Percentiles rank a stretch among this genome's conserved stretches.
These are phyloP conservation scores for Pedinophyceae sp. DNA, from an alignment of 139 green algal species.

Conservation along the genomic window DNA sequence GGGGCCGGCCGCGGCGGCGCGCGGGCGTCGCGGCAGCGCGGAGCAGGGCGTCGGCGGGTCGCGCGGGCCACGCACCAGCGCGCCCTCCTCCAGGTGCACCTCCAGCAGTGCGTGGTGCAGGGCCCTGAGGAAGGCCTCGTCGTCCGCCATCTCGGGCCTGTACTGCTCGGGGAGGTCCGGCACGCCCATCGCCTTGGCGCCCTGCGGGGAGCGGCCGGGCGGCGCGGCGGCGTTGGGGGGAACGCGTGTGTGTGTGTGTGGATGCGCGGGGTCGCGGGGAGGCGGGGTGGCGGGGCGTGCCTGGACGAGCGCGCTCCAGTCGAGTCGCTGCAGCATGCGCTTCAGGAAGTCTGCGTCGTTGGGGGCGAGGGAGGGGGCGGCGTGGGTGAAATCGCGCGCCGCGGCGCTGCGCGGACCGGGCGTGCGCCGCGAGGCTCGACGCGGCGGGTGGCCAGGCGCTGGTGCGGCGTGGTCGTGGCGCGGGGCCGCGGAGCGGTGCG, in stretches of 20 bases:
- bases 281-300: background rate
- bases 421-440: too few relatives aligned
- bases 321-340: too few relatives aligned
- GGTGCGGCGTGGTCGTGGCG: too few relatives aligned
- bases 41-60: too few relatives aligned
- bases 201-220: background rate
- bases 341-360: too few relatives aligned
- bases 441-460: too few relatives aligned
- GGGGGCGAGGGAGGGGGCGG: background rate
- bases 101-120: slow-evolving; percentile 69
- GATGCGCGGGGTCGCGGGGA: background rate
- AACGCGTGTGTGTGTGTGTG: background rate
- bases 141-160: slow-evolving; percentile 36
- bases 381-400: background rate
- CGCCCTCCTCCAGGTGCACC: slow-evolving; percentile 42
- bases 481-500: too few relatives aligned
- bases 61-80: too few relatives aligned
- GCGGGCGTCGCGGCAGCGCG: too few relatives aligned
- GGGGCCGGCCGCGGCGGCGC: too few relatives aligned
- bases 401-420: too few relatives aligned
- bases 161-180: slow-evolving; percentile 43
- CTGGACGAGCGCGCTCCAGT: too few relatives aligned
- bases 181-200: slow-evolving; percentile 9
- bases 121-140: slow-evolving; percentile 24
- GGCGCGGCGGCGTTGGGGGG: background rate